A percentile compares a stretch with the other conserved stretches of the same genome.
phyloP scores from a whole-genome alignment of 139 green algal genomes.

The Chlorella sp. region DNA sequence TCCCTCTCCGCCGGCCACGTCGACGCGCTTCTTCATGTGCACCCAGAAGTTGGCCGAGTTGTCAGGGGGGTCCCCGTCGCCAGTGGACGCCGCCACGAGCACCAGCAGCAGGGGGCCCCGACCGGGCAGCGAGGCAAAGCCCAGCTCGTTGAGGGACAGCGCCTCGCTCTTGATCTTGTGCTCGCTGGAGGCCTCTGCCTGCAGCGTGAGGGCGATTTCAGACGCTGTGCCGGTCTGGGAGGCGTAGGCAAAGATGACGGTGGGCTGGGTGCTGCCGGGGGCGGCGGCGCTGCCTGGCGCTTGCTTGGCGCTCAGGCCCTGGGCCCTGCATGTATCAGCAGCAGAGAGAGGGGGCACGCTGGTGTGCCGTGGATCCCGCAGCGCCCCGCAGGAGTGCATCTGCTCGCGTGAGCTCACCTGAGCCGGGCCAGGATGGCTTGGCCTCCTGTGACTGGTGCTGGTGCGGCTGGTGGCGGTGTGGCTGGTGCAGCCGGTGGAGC shows the following conservation, averaged over 20 bases:
- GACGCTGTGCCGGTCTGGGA: slow-evolving; percentile 87
- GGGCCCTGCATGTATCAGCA: neutral
- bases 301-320: neutral
- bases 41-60: slow-evolving; percentile 75
- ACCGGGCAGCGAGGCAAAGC: slow-evolving; percentile 47
- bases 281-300: no score
- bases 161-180: slow-evolving; percentile 14
- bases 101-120: slow-evolving; percentile 36
- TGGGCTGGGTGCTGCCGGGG: neutral
- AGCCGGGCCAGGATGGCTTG: slow-evolving; percentile 52
- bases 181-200: slow-evolving; percentile 51
- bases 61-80: slow-evolving; percentile 92
- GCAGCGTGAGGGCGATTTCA: slow-evolving; percentile 87
- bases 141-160: slow-evolving; percentile 70
- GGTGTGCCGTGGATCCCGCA: no score
- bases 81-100: slow-evolving; percentile 41
- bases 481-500: neutral
- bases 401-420: slow-evolving; percentile 21
- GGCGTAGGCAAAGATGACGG: slow-evolving; percentile 68
- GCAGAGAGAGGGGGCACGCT: neutral
- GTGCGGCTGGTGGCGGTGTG: slow-evolving; percentile 4
- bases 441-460: slow-evolving; percentile 28
- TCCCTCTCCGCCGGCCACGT: neutral
- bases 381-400: no score
- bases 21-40: slow-evolving; percentile 41